A percentile compares a stretch with the other conserved stretches of the same genome.
phyloP scores from a whole-genome alignment of 345 rosid genomes.

The Salix purpurea region DNA sequence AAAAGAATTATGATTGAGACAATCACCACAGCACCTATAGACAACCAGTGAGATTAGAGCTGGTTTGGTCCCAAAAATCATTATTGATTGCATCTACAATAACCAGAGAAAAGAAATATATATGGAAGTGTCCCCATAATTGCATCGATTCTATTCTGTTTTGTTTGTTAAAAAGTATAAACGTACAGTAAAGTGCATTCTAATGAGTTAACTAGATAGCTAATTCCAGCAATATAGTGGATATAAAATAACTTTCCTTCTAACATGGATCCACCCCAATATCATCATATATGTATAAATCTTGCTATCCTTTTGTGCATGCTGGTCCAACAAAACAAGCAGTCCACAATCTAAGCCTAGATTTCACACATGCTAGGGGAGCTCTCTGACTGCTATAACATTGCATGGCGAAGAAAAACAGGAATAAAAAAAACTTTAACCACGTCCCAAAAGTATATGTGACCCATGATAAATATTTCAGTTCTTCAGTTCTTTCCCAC shows the following conservation, averaged over 20 bases:
- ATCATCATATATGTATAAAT: neutral
- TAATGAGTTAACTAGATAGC: neutral
- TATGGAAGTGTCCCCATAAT: neutral
- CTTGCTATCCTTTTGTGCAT: neutral
- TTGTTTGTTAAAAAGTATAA: neutral
- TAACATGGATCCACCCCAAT: neutral
- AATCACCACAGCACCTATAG: slow-evolving; percentile 60
- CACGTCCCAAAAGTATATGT: neutral
- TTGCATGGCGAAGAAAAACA: slow-evolving; percentile 1
- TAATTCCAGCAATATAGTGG: neutral
- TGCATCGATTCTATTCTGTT: neutral
- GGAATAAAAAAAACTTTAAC: neutral
- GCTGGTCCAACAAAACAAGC: neutral
- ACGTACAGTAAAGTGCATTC: neutral
- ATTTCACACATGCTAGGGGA: neutral
- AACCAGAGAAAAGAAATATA: neutral
- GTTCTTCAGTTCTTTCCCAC: slow-evolving; percentile 1
- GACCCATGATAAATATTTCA: neutral
- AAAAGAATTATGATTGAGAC: slow-evolving; percentile 63
- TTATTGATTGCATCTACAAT: neutral
- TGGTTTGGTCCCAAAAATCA: neutral
- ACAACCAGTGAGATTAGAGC: slow-evolving; percentile 13
- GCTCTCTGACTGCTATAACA: neutral
- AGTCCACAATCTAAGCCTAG: neutral
- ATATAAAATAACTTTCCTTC: neutral